Evolutionary conservation across 768 basidiomycete genomes (phyloP).

Genomic region (Boletus rubescentipes): DNA sequence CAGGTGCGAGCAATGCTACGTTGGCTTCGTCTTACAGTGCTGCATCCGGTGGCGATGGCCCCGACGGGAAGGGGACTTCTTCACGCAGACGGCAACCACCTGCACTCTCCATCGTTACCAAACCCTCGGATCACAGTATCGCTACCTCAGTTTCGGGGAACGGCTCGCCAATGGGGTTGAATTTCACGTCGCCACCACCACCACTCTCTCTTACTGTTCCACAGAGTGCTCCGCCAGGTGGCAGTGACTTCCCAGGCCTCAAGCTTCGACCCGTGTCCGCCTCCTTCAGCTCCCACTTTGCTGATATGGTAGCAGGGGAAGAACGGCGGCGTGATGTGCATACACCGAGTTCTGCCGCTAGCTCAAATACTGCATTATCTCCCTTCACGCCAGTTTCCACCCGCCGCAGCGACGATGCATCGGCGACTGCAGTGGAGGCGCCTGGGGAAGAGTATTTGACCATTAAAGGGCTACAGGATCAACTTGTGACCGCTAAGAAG

Average conservation of each 20-base stretch:
- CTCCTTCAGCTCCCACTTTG: conserved; percentile 70
- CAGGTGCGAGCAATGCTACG: conserved; percentile 11
- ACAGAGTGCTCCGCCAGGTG: conserved; percentile 65
- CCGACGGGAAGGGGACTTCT: conserved; percentile 24
- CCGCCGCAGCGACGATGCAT: conserved; percentile 36
- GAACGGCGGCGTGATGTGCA: conserved; percentile 42
- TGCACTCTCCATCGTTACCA: conserved; percentile 30
- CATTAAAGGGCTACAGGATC: conserved; percentile 58
- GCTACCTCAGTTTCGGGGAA: conserved; percentile 14
- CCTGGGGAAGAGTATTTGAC: conserved; percentile 44
- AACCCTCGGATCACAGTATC: conserved; percentile 13
- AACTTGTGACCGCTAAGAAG: conserved; percentile 54
- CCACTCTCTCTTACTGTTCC: conserved; percentile 31
- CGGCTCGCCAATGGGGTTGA: conserved; percentile 8
- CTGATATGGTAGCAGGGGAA: conserved; percentile 37
- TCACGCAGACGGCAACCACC: conserved; percentile 31
- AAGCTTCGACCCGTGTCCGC: conserved; percentile 75
- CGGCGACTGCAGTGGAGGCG: conserved; percentile 20
- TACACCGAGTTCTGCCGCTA: conserved; percentile 50
- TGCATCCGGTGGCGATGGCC: conserved; percentile 6
- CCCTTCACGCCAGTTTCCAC: conserved; percentile 46
- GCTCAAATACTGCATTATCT: conserved; percentile 41
- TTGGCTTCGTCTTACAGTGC: conserved; percentile 11
- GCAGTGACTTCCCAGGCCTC: conserved; percentile 62
- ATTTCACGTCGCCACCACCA: conserved; percentile 6